These are phyloP conservation scores for Isochrysis galbana DNA, from an alignment of 78 protist species.

Conservation along the genomic window DNA sequence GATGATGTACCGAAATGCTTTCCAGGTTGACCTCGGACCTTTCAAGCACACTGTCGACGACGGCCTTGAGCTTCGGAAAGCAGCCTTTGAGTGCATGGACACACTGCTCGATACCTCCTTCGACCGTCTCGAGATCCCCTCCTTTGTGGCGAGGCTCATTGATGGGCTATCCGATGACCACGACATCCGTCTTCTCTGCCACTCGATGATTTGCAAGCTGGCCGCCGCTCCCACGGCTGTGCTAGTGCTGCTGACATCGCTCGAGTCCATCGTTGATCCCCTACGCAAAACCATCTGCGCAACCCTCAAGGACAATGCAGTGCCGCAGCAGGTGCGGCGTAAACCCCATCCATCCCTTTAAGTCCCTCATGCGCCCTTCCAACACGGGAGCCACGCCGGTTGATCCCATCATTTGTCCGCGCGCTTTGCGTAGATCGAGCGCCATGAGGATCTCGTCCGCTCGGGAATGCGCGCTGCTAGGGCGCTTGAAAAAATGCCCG, in stretches of 20 bases:
- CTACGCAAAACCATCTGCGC: conserved; percentile 17
- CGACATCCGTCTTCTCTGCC: conserved; percentile 82
- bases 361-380: too few relatives aligned
- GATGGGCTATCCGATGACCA: conserved; percentile 77
- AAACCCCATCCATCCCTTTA: too few relatives aligned
- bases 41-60: conserved; percentile 93
- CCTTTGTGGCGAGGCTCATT: conserved; percentile 59
- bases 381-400: too few relatives aligned
- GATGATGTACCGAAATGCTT: too few relatives aligned
- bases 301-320: conserved; percentile 50
- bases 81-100: conserved; percentile 88
- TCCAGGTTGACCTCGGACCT: conserved; percentile 85
- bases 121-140: conserved; percentile 48
- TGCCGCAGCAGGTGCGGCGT: conserved; percentile 82
- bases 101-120: conserved; percentile 73
- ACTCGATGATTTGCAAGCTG: conserved; percentile 64
- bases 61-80: conserved; percentile 86
- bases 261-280: conserved; percentile 33
- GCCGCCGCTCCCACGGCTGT: not conserved
- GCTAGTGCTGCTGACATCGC: not conserved
- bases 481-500: not conserved
- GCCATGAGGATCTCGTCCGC: conserved; percentile 77
- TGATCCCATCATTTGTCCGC: too few relatives aligned
- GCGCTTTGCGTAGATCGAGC: too few relatives aligned
- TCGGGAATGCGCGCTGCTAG: not conserved